These are phyloP conservation scores for Lachnellula subtilissima DNA, from an alignment of 2,329 filamentous ascomycete species.

Conservation along the genomic window DNA sequence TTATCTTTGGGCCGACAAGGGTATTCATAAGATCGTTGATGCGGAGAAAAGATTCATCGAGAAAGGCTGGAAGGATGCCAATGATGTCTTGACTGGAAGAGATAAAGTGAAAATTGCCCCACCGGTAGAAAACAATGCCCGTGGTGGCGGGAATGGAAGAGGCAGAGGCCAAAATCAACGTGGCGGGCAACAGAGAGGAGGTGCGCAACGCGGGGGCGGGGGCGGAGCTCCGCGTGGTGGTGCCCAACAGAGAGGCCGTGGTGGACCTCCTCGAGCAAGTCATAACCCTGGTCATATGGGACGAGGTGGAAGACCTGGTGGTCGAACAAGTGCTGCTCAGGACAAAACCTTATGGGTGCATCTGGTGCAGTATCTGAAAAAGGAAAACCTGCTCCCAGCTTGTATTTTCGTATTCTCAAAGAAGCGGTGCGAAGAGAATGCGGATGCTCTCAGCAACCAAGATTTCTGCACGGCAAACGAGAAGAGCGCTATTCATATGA, in stretches of 20 bases:
- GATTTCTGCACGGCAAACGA: conserved; percentile 91
- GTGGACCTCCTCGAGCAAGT: conserved; percentile 41
- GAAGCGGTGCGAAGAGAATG: conserved; percentile 95
- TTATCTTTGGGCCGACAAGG: conserved; percentile 91
- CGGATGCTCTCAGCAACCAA: conserved; percentile 87
- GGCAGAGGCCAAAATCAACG: conserved; percentile 50
- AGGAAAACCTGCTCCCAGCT: conserved; percentile 79
- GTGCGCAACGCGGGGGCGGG: conserved; percentile 53
- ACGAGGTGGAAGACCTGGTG: conserved; percentile 76
- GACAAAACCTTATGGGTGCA: conserved; percentile 97
- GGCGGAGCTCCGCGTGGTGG: conserved; percentile 48
- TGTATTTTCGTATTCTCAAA: conserved; percentile 99
- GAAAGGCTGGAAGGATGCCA: conserved; percentile 91
- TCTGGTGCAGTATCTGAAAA: conserved; percentile 84
- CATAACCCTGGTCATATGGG: conserved; percentile 80
- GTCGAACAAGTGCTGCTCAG: conserved; percentile 83
- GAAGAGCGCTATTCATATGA: conserved; percentile 97
- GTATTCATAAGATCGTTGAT: conserved; percentile 91
- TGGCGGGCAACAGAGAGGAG: conserved; percentile 46
- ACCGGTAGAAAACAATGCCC: conserved; percentile 33
- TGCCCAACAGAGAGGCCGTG: conserved; percentile 48
- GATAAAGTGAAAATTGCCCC: conserved; percentile 63
- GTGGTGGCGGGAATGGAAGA: conserved; percentile 49
- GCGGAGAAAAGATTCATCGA: conserved; percentile 88
- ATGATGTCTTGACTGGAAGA: conserved; percentile 72